Evolutionary conservation across 1,139 yeast genomes (phyloP).

Genomic region (Lodderomyces pseudojiufengensis): DNA sequence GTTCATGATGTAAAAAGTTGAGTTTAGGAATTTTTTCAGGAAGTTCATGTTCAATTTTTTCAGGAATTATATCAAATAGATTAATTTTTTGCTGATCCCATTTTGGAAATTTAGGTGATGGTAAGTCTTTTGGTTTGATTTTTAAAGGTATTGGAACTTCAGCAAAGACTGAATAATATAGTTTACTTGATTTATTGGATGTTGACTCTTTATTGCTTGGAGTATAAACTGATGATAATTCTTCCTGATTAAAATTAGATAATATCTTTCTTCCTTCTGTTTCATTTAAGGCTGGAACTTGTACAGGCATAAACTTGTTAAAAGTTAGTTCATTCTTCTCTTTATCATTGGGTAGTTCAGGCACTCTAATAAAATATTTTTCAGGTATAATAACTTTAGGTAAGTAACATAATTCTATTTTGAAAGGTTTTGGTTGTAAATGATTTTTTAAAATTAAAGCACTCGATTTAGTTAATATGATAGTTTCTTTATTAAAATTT

Average conservation of each 20-base stretch:
- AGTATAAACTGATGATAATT: not conserved
- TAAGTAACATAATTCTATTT: not conserved
- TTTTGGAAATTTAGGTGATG: not conserved
- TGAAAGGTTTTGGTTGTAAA: not conserved
- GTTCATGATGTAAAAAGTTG: too few species aligned
- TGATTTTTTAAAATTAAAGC: constrained; percentile 1
- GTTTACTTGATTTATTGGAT: not conserved
- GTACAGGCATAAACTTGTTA: not conserved
- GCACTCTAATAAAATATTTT: not conserved
- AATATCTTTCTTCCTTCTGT: too few species aligned
- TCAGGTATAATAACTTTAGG: constrained; percentile 1
- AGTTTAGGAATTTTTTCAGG: not conserved
- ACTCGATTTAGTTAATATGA: not conserved
- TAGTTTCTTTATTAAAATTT: constrained; percentile 1
- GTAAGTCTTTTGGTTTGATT: not conserved
- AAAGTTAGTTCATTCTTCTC: too few species aligned
- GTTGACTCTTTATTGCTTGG: too few species aligned
- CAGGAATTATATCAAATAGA: not conserved
- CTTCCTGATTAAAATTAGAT: too few species aligned
- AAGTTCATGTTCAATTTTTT: not conserved
- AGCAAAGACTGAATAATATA: too few species aligned
- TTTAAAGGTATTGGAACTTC: not conserved
- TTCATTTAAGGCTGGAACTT: not conserved
- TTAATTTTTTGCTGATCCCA: not conserved
- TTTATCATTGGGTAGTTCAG: not conserved